Percentiles rank a stretch among this genome's conserved stretches.
Evolutionary conservation across 345 rosid genomes (phyloP).

Genomic region (Gossypium raimondii): DNA sequence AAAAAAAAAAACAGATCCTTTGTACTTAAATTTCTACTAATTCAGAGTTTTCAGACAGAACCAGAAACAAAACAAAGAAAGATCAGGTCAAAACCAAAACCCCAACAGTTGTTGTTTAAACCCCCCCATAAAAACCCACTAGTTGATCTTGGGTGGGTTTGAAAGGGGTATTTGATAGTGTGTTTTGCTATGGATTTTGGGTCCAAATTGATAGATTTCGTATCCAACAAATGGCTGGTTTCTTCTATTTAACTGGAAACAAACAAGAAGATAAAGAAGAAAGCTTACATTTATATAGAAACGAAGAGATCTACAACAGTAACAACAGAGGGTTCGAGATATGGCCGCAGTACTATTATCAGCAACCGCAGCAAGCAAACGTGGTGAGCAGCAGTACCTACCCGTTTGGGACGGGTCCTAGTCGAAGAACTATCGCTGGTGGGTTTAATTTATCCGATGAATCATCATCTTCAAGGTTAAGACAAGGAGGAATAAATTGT

Average conservation of each 20-base stretch:
- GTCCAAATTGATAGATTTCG: conserved; percentile 34
- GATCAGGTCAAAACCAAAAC: conserved; percentile 22
- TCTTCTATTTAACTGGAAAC: conserved; percentile 78
- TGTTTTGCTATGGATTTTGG: conserved; percentile 50
- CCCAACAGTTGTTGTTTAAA: conserved; percentile 12
- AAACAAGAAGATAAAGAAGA: conserved; percentile 49
- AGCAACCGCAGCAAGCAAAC: conserved; percentile 32
- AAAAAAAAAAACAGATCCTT: neutral
- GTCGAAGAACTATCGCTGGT: conserved; percentile 20
- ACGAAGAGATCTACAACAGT: conserved; percentile 58
- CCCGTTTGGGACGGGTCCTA: conserved; percentile 71
- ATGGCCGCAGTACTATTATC: conserved; percentile 67
- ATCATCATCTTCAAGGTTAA: conserved; percentile 50
- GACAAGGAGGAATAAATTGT: conserved; percentile 83
- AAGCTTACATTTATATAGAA: conserved; percentile 46
- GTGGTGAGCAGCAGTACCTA: conserved; percentile 33
- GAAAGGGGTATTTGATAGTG: conserved; percentile 18
- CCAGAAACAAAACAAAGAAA: conserved; percentile 20
- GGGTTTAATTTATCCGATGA: conserved; percentile 47
- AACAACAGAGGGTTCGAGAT: conserved; percentile 57
- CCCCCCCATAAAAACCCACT: conserved; percentile 21
- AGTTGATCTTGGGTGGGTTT: conserved; percentile 5
- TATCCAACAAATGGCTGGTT: conserved; percentile 71
- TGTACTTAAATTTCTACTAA: neutral
- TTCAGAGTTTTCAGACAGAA: conserved; percentile 16